Conservation (phyloP, 192 early-diverging fungal species). For the Coemansia sp. region DNA sequence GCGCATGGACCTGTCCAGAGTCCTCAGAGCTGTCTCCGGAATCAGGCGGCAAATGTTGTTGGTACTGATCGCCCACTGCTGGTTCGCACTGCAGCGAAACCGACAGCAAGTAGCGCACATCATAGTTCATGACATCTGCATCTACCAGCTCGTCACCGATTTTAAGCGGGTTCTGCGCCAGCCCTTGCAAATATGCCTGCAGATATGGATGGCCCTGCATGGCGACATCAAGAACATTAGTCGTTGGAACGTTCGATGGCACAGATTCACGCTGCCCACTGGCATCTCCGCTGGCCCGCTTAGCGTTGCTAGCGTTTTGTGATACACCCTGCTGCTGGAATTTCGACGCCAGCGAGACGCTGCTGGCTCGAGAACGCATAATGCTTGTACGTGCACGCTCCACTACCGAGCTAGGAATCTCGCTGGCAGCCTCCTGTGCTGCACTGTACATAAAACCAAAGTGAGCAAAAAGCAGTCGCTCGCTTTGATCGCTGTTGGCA, state of each 20-base stretch:
- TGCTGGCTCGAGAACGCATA: slow-evolving; percentile 50
- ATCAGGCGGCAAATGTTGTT: slow-evolving; percentile 28
- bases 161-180: slow-evolving; percentile 41
- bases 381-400: slow-evolving; percentile 45
- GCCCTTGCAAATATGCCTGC: slow-evolving; percentile 28
- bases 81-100: slow-evolving; percentile 54
- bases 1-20: slow-evolving; percentile 9
- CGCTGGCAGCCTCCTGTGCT: slow-evolving; percentile 26
- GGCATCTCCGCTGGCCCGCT: slow-evolving; percentile 3
- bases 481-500: slow-evolving; percentile 17
- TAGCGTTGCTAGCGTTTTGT: slow-evolving; percentile 4
- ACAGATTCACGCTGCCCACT: slow-evolving; percentile 14
- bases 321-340: slow-evolving; percentile 25
- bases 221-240: slow-evolving; percentile 20
- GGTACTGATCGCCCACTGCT: slow-evolving; percentile 45
- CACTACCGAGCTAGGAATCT: slow-evolving; percentile 29
- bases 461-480: slow-evolving; percentile 45
- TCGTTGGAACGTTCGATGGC: slow-evolving; percentile 3
- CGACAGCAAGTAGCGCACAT: slow-evolving; percentile 44
- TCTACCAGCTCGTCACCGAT: slow-evolving; percentile 52
- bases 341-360: slow-evolving; percentile 41
- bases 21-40: slow-evolving; percentile 14
- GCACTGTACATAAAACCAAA: slow-evolving; percentile 38
- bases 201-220: slow-evolving; percentile 39
- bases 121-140: slow-evolving; percentile 45